A percentile compares a stretch with the other conserved stretches of the same genome.
Conservation (phyloP, 176 grass and related monocot species). For the Triticum timopheevii region DNA sequence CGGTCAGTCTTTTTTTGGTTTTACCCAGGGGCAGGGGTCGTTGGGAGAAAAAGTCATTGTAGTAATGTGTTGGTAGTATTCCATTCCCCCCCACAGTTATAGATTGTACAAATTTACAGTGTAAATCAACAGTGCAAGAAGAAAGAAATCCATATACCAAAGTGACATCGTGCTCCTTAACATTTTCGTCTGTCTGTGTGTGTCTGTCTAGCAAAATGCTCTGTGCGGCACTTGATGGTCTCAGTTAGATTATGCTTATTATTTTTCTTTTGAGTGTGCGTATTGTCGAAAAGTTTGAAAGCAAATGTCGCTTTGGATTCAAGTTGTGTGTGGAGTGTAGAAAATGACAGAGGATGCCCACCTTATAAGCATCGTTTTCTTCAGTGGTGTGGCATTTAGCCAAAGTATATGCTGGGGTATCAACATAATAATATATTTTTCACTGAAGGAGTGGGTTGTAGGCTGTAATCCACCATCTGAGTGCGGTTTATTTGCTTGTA, state of each 20-base stretch:
- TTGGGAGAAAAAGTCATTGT: conserved; percentile 6
- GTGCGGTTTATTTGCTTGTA: background rate
- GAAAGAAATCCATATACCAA: conserved; percentile 27
- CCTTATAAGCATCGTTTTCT: background rate
- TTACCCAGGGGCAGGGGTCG: conserved; percentile 41
- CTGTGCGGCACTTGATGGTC: background rate
- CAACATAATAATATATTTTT: background rate
- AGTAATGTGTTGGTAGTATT: conserved; percentile 20
- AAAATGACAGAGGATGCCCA: background rate
- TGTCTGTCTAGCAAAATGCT: background rate
- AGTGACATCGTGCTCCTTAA: background rate
- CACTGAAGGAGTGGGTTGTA: background rate
- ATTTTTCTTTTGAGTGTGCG: background rate
- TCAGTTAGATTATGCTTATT: background rate
- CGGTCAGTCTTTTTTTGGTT: background rate
- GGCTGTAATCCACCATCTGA: background rate
- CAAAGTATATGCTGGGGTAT: background rate
- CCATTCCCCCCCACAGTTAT: conserved; percentile 11
- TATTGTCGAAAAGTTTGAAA: background rate
- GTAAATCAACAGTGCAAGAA: conserved; percentile 58
- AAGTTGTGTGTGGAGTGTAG: background rate
- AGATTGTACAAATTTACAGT: conserved; percentile 55
- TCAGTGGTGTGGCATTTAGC: background rate
- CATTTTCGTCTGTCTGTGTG: background rate
- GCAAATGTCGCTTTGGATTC: background rate